Percentiles rank a stretch among this genome's conserved stretches.
These are phyloP conservation scores for Aspergillus sp. DNA, from an alignment of 2,329 filamentous ascomycete species.

Conservation along the genomic window DNA sequence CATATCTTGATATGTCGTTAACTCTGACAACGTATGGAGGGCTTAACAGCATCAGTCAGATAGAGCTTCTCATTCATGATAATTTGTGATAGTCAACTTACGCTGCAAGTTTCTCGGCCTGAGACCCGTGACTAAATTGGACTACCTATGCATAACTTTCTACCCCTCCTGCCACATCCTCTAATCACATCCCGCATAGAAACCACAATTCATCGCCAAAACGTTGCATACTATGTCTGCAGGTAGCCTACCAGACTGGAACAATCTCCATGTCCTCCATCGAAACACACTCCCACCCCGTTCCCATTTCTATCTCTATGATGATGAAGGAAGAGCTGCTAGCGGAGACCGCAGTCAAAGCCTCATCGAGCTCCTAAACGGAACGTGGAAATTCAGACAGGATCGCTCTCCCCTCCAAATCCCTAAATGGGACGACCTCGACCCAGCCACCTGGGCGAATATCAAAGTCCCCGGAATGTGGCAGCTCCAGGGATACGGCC, in stretches of 20 bases:
- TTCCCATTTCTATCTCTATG: slow-evolving; percentile 4
- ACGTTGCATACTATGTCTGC: not conserved
- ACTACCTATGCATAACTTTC: not conserved
- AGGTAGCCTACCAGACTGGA: not conserved
- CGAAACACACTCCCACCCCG: slow-evolving; percentile 9
- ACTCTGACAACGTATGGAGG: too few relatives aligned
- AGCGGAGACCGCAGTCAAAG: not conserved
- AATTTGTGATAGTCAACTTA: too few relatives aligned
- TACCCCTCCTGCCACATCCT: too few relatives aligned
- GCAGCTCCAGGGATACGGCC: slow-evolving; percentile 67
- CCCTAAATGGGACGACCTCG: slow-evolving; percentile 11
- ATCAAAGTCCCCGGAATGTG: slow-evolving; percentile 66
- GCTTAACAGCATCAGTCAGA: too few relatives aligned
- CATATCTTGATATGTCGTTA: too few relatives aligned
- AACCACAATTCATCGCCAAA: too few relatives aligned
- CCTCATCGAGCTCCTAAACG: slow-evolving; percentile 12
- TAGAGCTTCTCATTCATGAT: too few relatives aligned
- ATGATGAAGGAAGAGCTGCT: not conserved
- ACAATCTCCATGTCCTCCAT: slow-evolving; percentile 4
- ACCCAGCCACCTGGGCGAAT: slow-evolving; percentile 6
- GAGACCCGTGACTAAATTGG: not conserved
- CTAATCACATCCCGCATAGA: too few relatives aligned
- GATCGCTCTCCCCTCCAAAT: slow-evolving; percentile 13
- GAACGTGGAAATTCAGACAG: slow-evolving; percentile 17
- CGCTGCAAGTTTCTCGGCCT: not conserved